These are phyloP conservation scores for Citrullus amarus DNA, from an alignment of 306 rosid genomes.

Conservation along the genomic window DNA sequence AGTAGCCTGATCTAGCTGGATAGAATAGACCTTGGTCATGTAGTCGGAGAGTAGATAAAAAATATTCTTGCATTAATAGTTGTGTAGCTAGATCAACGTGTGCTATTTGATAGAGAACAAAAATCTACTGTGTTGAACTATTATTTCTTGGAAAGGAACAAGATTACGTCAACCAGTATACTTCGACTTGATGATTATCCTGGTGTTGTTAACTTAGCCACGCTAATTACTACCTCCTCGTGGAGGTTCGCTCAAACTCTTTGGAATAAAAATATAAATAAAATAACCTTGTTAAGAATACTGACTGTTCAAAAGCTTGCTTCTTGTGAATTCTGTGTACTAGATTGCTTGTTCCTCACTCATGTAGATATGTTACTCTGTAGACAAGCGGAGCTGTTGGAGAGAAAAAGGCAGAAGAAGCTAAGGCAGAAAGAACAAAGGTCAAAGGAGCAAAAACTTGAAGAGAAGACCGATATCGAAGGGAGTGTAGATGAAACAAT, in stretches of 20 bases:
- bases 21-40: background rate
- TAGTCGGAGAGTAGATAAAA: background rate
- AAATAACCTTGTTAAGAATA: background rate
- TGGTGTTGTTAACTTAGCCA: background rate
- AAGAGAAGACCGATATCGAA: constrained; percentile 26
- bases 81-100: background rate
- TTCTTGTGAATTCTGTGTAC: background rate
- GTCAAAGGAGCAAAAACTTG: constrained; percentile 39
- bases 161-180: background rate
- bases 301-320: background rate
- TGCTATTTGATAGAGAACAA: background rate
- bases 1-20: background rate
- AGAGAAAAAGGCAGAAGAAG: constrained; percentile 66
- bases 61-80: background rate
- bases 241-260: background rate
- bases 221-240: background rate
- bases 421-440: constrained; percentile 67
- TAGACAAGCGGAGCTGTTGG: constrained; percentile 65
- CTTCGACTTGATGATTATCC: background rate
- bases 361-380: constrained; percentile 6
- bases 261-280: background rate
- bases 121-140: background rate
- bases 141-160: background rate
- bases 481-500: constrained; percentile 18
- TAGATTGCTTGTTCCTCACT: constrained; percentile 7